These are phyloP conservation scores for Russula foetens DNA, from an alignment of 768 basidiomycete genomes.

Conservation along the genomic window DNA sequence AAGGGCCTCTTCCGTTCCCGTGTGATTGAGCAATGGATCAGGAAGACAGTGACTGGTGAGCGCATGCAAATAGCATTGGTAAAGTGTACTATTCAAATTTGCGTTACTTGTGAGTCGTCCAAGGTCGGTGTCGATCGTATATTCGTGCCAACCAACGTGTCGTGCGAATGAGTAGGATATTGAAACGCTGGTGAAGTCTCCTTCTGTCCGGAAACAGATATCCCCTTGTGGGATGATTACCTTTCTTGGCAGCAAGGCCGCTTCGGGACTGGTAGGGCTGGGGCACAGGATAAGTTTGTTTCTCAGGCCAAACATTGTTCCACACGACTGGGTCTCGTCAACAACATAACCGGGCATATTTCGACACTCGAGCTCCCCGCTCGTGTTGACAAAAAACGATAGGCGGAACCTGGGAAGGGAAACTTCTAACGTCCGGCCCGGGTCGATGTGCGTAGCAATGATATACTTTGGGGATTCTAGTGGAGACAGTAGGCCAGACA, in stretches of 20 bases:
- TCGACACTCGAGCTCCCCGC: constrained; percentile 29
- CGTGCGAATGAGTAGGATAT: background rate
- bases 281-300: constrained; percentile 23
- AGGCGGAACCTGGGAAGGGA: constrained; percentile 35
- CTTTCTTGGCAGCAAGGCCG: background rate
- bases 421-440: background rate
- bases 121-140: constrained; percentile 26
- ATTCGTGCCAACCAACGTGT: constrained; percentile 23
- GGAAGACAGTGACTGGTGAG: constrained; percentile 34
- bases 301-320: constrained; percentile 37
- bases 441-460: background rate
- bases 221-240: constrained; percentile 7
- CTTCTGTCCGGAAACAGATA: background rate
- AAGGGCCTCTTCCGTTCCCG: constrained; percentile 39
- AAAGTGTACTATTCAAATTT: constrained; percentile 28
- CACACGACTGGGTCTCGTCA: constrained; percentile 33
- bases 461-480: background rate
- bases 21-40: constrained; percentile 38
- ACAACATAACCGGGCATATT: constrained; percentile 36
- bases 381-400: constrained; percentile 31
- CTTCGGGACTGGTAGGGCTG: background rate
- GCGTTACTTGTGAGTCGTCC: constrained; percentile 25
- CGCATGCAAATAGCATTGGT: constrained; percentile 40
- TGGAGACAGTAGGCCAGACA: background rate
- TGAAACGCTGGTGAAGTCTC: background rate